Evolutionary conservation across 2,329 filamentous ascomycete genomes (phyloP).

Genomic region (Nemania sp.): DNA sequence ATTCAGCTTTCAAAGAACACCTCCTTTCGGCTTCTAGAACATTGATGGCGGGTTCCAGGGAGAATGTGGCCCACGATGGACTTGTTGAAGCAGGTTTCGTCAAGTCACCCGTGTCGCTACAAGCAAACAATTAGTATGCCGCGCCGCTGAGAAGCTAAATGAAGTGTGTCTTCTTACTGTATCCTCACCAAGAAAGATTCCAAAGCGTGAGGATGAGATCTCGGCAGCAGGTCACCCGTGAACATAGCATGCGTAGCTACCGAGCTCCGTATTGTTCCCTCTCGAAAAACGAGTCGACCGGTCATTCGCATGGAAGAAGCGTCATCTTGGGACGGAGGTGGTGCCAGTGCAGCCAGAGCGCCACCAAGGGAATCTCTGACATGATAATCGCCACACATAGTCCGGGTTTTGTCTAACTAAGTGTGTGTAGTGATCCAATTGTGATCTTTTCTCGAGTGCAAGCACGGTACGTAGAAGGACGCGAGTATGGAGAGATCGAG

Average conservation of each 20-base stretch:
- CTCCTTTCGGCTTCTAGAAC: slow-evolving; percentile 7
- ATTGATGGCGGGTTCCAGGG: slow-evolving; percentile 29
- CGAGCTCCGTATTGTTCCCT: slow-evolving; percentile 39
- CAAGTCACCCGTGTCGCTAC: slow-evolving; percentile 48
- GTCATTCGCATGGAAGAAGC: slow-evolving; percentile 17
- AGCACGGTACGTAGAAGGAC: too few species aligned
- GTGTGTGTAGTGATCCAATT: not conserved
- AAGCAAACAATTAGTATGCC: slow-evolving; percentile 13
- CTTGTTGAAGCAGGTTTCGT: slow-evolving; percentile 46
- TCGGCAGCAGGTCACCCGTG: slow-evolving; percentile 37
- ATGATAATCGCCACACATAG: slow-evolving; percentile 50
- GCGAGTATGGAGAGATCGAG: too few species aligned
- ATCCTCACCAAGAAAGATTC: slow-evolving; percentile 44
- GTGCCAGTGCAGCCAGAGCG: slow-evolving; percentile 49
- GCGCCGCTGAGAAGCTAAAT: not conserved
- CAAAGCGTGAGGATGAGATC: slow-evolving; percentile 32
- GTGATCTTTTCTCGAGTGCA: too few species aligned
- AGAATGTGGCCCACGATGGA: slow-evolving; percentile 47
- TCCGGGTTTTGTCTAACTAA: not conserved
- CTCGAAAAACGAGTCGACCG: slow-evolving; percentile 47
- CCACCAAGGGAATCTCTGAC: slow-evolving; percentile 48
- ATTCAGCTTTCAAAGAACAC: slow-evolving; percentile 39
- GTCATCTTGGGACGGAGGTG: slow-evolving; percentile 28
- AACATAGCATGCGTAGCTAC: slow-evolving; percentile 48
- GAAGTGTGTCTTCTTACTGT: slow-evolving; percentile 43